Base-by-base conservation (phyloP, 2,329 filamentous ascomycete genomes). In the Pyrenophora seminiperda region DNA sequence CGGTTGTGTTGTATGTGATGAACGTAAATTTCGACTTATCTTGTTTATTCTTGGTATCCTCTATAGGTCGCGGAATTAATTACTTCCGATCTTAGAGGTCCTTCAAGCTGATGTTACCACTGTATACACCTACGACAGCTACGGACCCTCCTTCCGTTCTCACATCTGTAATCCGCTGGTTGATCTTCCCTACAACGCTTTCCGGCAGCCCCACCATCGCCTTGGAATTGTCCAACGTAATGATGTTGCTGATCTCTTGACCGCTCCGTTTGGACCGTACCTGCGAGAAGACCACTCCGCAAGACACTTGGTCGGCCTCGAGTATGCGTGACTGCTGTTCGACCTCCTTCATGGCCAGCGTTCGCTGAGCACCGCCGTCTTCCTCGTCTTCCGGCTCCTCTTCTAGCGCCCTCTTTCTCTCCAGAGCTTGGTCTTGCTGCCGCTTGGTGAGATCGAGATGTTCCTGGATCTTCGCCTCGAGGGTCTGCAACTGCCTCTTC, bases 111-210 rank as follows among this genome's bases (percentile, higher is more conserved):
- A 30, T 30, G 27, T 30, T 30, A 30, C 3, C 27, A 30, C 27
- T 9, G 27, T 30, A 30, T 6, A 39, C n/a, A 40, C 22, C 38
- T 11, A 30, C 38, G 24, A 13, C 1, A 40, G 38, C 24, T 30
- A 11, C 24, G 11, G 38, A 40, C 14, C 15, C 24, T 40, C 24
- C 38, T 29, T 19, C 38, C 10, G 38, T 40, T 27, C 15, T 27
- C 5, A 40, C 38, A 7, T 37, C 11, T 5, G 1, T 4, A 10
- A 54, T 50, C 34, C 47, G 50, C 47, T 54, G 47, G 17, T 54
- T 49, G 15, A 57, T 51, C 24, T 51, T 54, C 18, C 43, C 47
- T 27, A 54, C 50, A 2, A 49, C 54, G 41, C 50, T 54, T 32
- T 46, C 30, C 31, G 50, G 40, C 37, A 57, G 11, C 14, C 41